Conservation (phyloP, 2,329 filamentous ascomycete genomes). For the Cordyceps cicadae region DNA sequence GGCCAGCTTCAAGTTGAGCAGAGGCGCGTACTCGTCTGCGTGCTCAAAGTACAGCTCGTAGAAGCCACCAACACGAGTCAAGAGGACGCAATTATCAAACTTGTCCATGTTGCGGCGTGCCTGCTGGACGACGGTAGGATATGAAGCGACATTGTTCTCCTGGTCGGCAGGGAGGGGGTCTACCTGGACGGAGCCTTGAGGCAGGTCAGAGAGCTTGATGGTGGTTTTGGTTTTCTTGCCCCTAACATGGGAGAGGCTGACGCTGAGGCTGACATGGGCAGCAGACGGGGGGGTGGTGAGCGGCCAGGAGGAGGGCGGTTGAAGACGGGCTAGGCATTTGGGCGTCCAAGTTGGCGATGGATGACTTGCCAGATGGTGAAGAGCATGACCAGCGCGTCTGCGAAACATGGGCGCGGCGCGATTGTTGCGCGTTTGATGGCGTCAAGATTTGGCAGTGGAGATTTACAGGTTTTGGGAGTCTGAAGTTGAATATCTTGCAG, state of each 20-base stretch:
- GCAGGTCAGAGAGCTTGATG: slow-evolving; percentile 47
- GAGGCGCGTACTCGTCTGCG: slow-evolving; percentile 76
- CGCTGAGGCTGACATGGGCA: slow-evolving; percentile 16
- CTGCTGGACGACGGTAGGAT: slow-evolving; percentile 84
- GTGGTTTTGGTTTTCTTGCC: slow-evolving; percentile 49
- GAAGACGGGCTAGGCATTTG: background rate
- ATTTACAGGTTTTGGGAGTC: too few relatives aligned
- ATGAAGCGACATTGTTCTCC: slow-evolving; percentile 44
- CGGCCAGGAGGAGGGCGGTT: background rate
- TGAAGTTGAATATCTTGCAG: too few relatives aligned
- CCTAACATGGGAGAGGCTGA: slow-evolving; percentile 17
- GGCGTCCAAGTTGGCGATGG: background rate
- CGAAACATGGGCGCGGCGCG: slow-evolving; percentile 1
- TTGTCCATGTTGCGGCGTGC: slow-evolving; percentile 82
- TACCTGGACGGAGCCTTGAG: slow-evolving; percentile 38
- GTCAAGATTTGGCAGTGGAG: background rate
- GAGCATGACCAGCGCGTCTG: background rate
- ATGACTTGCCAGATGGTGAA: background rate
- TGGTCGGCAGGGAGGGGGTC: slow-evolving; percentile 23
- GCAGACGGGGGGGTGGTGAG: background rate
- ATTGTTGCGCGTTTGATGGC: background rate
- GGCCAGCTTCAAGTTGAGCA: slow-evolving; percentile 81
- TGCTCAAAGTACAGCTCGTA: slow-evolving; percentile 98
- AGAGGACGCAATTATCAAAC: slow-evolving; percentile 80
- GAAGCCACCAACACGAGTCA: slow-evolving; percentile 90